Evolutionary conservation across 2,329 filamentous ascomycete species (phyloP), one percentile per base, ranked within the genome.

Genomic region (Sarocladium strictum): DNA sequence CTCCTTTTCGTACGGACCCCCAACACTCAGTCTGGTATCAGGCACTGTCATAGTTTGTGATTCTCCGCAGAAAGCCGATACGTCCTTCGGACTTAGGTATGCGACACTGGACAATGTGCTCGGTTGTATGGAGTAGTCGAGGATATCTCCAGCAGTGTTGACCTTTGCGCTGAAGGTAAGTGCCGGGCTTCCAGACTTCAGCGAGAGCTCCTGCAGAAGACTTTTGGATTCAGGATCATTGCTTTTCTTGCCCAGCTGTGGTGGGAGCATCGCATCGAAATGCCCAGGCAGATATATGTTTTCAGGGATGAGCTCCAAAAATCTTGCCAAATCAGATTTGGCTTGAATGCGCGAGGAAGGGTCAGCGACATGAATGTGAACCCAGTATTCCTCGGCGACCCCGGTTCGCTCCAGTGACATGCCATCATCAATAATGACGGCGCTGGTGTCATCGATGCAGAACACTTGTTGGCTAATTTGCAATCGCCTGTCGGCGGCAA

Each of bases 351-450:
- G 80, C 4, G 89, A 88, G 2, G 86, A 86, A 9, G 89, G 89
- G 63, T 94, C 90, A 14, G 90, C 89, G 40, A 88, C 79, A 65
- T 94, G 89, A 29, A 90, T 70, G 63, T 91, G 88, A 27, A 93
- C 73, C 89, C 89, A 94, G 62, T 81, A 83, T 59, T 87, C 76
- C 52, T 75, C 65, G 19, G 75, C 58, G 17, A 67, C 72, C 3
- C 74, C 69, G 1, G 85, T 79, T 45, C 69, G 66, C 63, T 90
- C 85, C 7, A 94, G 64, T 1, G 89, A 93, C 9, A 95, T 70
- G 1, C 85, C 89, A 64, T 95, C 89, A 60, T 95, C 89, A 56
- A 94, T 87, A 61, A 93, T 84, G 26, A 78, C 73, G 0, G 90
- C 87, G 33, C 69, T 71, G 19, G 76, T 74, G 26, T 80, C 77